phyloP scores from a whole-genome alignment of 257 asterid species.

The Linderniella brevidens region DNA sequence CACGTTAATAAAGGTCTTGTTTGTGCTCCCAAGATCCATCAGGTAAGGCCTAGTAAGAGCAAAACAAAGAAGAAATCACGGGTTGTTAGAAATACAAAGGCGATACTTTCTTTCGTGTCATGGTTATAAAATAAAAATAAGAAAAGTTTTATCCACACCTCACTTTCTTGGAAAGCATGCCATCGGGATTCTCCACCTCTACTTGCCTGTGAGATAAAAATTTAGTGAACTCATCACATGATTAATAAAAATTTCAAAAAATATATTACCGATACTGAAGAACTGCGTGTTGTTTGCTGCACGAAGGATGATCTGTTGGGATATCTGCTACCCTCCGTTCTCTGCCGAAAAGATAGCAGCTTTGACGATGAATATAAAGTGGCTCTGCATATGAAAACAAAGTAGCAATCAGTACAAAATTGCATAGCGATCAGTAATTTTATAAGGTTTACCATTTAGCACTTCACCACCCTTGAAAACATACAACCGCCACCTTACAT shows the following conservation, averaged over 20 bases:
- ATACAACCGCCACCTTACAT: slow-evolving; percentile 78
- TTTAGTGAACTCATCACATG: slow-evolving; percentile 6
- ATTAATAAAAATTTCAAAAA: slow-evolving; percentile 3
- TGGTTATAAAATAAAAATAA: not conserved
- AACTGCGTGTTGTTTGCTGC: slow-evolving; percentile 99
- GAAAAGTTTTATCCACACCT: slow-evolving; percentile 28
- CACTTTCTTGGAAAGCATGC: slow-evolving; percentile 47
- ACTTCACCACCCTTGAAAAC: slow-evolving; percentile 91
- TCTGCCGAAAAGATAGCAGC: slow-evolving; percentile 94
- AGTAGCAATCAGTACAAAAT: slow-evolving; percentile 5
- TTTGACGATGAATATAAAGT: slow-evolving; percentile 82
- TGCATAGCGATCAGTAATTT: slow-evolving; percentile 1
- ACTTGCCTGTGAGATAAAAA: slow-evolving; percentile 63
- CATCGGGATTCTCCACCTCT: slow-evolving; percentile 79
- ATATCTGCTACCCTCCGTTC: slow-evolving; percentile 92
- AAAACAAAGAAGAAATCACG: not conserved
- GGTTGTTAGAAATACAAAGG: no score
- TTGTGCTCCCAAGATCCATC: slow-evolving; percentile 99
- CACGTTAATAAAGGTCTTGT: slow-evolving; percentile 82
- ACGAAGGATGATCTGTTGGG: slow-evolving; percentile 97
- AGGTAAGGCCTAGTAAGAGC: slow-evolving; percentile 52
- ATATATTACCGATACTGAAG: slow-evolving; percentile 77
- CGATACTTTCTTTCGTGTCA: no score
- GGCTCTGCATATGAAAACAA: slow-evolving; percentile 44
- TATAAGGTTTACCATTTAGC: slow-evolving; percentile 48